Percentiles rank a stretch among this genome's conserved stretches.
These are phyloP conservation scores for Deakozyma indianensis DNA, from an alignment of 805 yeast genomes.

Conservation along the genomic window DNA sequence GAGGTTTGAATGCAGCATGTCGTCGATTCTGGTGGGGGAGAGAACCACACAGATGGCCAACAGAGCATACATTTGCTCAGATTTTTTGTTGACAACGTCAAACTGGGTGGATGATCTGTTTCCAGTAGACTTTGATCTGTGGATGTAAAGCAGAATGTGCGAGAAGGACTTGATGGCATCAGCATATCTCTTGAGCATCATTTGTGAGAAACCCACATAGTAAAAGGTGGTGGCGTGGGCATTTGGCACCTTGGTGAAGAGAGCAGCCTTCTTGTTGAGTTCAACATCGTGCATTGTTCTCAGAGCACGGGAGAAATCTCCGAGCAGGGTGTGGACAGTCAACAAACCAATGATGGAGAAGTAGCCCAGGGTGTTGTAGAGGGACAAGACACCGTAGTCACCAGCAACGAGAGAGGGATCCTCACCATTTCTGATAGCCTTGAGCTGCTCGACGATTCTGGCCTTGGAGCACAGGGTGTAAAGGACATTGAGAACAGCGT, in stretches of 20 bases:
- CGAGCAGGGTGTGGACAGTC: conserved; percentile 34
- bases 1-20: conserved; percentile 27
- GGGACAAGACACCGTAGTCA: conserved; percentile 28
- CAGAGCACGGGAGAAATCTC: conserved; percentile 35
- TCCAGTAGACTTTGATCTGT: conserved; percentile 29
- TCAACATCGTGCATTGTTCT: conserved; percentile 34
- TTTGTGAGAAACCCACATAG: conserved; percentile 36
- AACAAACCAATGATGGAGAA: conserved; percentile 34
- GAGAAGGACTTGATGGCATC: conserved; percentile 36
- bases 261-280: conserved; percentile 29
- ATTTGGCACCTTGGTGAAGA: conserved; percentile 32
- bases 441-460: conserved; percentile 26
- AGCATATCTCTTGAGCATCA: conserved; percentile 35
- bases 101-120: conserved; percentile 28
- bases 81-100: conserved; percentile 31
- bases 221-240: conserved; percentile 38
- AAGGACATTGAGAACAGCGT: conserved; percentile 33
- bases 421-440: conserved; percentile 19
- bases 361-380: conserved; percentile 34
- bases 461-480: conserved; percentile 31
- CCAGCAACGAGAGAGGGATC: conserved; percentile 25
- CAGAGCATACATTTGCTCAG: conserved; percentile 38
- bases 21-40: conserved; percentile 34
- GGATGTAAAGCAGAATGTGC: conserved; percentile 31
- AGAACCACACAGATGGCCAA: conserved; percentile 32